Base-by-base conservation (phyloP, 306 rosid species). In the peach (Prunus persica) region DNA sequence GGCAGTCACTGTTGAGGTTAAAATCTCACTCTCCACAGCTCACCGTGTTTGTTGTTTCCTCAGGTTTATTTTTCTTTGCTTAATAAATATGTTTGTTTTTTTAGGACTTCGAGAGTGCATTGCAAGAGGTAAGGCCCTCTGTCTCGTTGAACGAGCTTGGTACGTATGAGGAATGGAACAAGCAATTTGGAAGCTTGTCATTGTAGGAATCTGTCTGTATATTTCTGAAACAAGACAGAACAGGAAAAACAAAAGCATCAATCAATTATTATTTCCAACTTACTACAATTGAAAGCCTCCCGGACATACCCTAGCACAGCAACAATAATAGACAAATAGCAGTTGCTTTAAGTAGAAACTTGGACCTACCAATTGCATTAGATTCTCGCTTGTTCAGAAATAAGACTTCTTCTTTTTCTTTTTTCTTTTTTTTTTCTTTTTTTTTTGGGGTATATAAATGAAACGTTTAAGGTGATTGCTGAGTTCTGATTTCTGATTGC, bases 61-160 rank as follows among this genome's bases (percentile, higher is more conserved):
- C 2, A 11, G 8, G 13, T 10, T 5, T 54, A 65, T 38, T 67
- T 76, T 66, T 10, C 27, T 52, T 22, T 81, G 67, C 46, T 62
- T 52, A 67, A 64, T 52, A 20, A 61, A 60, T 62, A 43, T 60
- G 9, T 65, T 65, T 52, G 8, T 43, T 60, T 67, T 43, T 52
- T 13, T 63, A 90, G 97, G 99, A 95, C 84, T 95, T 95, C 24
- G 82, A 85, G 82, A 52, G 78, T 71, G 83, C 97, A 80, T 79
- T 90, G 65, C 87, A 87, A 38, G 93, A 95, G 78, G 99, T 95
- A 75, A 86, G 97, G 86, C 93, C 92, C 68, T 95, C 97, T 66
- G 96, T 92, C 79, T 95, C 96, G 66, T 72, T 83, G 67, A 82
- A 85, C 63, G 97, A 90, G 84, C 91, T 90, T 19, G 87, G 87